Percentiles rank a stretch among this genome's conserved stretches.
Conservation (phyloP, 768 basidiomycete genomes). For the Leccinum broughii region DNA sequence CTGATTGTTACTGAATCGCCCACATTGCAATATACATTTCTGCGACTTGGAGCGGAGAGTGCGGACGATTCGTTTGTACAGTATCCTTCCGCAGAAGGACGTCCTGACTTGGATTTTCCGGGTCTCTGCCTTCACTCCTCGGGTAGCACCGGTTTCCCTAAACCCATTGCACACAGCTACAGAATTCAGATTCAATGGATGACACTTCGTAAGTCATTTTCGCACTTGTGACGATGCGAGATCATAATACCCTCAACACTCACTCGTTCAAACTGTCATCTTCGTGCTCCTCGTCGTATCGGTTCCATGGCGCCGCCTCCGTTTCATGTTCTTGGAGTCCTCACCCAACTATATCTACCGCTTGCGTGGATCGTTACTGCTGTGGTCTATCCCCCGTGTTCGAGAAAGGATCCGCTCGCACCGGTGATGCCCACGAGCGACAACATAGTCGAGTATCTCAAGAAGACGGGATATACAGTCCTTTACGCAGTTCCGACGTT, state of each 20-base stretch:
- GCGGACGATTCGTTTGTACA: slow-evolving; percentile 4
- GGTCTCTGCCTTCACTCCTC: slow-evolving; percentile 49
- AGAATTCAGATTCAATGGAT: slow-evolving; percentile 37
- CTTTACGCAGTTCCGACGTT: slow-evolving; percentile 41
- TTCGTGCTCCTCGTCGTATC: slow-evolving; percentile 15
- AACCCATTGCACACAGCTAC: slow-evolving; percentile 42
- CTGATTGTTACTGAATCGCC: background rate
- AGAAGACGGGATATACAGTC: slow-evolving; percentile 27
- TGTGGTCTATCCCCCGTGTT: slow-evolving; percentile 31
- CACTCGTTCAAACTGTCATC: too few species aligned
- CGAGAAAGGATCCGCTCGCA: slow-evolving; percentile 14
- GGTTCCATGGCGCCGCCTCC: slow-evolving; percentile 28
- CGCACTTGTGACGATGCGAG: too few species aligned
- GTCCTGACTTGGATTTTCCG: slow-evolving; percentile 18
- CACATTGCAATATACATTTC: slow-evolving; percentile 28
- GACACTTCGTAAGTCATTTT: slow-evolving; percentile 31
- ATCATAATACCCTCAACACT: too few species aligned
- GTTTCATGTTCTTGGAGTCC: slow-evolving; percentile 29
- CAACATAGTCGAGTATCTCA: slow-evolving; percentile 39
- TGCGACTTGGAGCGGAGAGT: background rate
- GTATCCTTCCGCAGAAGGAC: slow-evolving; percentile 1
- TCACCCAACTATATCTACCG: slow-evolving; percentile 18
- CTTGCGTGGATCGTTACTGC: slow-evolving; percentile 14
- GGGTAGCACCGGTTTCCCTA: slow-evolving; percentile 51
- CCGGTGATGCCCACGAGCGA: slow-evolving; percentile 42